Evolutionary conservation across 257 asterid species (phyloP).

Genomic region (Coffea eugenioides): DNA sequence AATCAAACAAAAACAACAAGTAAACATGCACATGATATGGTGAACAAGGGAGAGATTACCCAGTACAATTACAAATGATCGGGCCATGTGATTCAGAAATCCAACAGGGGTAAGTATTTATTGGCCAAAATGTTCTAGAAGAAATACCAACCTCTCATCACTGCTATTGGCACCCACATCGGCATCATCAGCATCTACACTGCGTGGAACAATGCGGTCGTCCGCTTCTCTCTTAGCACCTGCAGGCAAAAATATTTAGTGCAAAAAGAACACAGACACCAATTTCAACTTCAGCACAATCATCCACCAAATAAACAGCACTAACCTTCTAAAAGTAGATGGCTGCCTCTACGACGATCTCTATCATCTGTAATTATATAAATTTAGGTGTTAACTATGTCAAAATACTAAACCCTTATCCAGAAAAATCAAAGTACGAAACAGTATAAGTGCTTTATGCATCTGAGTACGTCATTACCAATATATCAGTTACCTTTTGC

Average conservation of each 20-base stretch:
- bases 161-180: constrained; percentile 60
- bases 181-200: constrained; percentile 82
- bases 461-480: background rate
- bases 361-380: constrained; percentile 66
- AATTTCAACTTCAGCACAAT: background rate
- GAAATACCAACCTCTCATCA: constrained; percentile 58
- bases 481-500: constrained; percentile 47
- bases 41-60: background rate
- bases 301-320: constrained; percentile 8
- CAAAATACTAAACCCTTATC: background rate
- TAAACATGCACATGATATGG: background rate
- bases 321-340: constrained; percentile 84
- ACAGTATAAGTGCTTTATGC: background rate
- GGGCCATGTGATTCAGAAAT: background rate
- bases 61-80: no score
- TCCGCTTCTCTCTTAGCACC: constrained; percentile 75
- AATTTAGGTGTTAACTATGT: constrained; percentile 1
- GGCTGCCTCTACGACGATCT: constrained; percentile 79
- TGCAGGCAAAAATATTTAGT: constrained; percentile 24
- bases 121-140: background rate
- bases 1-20: background rate
- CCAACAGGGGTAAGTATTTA: background rate
- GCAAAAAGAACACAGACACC: background rate
- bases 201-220: constrained; percentile 75
- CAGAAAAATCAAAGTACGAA: background rate